Evolutionary conservation across 371 early-diverging fungal species (phyloP), one percentile per base, ranked within the genome.

Genomic region (Zychaea mexicana): DNA sequence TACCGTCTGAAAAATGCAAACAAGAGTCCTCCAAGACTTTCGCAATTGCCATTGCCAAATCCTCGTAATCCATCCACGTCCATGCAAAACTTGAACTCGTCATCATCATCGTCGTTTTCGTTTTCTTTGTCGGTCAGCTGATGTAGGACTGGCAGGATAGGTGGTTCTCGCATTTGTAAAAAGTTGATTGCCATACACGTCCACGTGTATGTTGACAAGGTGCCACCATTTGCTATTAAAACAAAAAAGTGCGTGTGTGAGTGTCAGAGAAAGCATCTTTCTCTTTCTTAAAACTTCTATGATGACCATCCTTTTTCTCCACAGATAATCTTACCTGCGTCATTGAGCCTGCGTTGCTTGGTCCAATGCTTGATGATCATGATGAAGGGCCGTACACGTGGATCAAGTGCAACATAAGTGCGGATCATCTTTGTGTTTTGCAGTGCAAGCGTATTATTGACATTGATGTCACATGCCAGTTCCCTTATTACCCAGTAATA

Each of bases 141-240:
- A 62, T 96, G 96, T 38, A 96, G 73, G 15, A 85, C 85, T 1
- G 97, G 97, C n/a, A 96, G 73, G 60, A 96, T 92, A 0, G 96
- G 93, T 31, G 96, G 96, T n/a, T 85, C 61, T 24, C 94, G 90
- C 81, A 84, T 90, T 77, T 96, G 97, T 38, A 96, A 75, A 71
- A 93, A 96, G 66, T 92, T 90, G 67, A 96, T 74, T 32, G 89
- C 86, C 85, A 96, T 90, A 71, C 91, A 92, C n/a, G 92, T 93
- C 96, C 96, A 95, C 17, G 96, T 90, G 73, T 96, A 96, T 7
- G 93, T 92, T 32, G 94, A 93, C 47, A 96, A 73, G 1, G 97
- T 96, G 12, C 97, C 97, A 42, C 96, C 96, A 64, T 88, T 88
- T 15, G 92, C 95, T 84, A 33, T 19, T 49, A 7, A 49, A 49